Base-by-base conservation (phyloP, 2,329 filamentous ascomycete genomes). In the Sporothrix brunneoviolacea region DNA sequence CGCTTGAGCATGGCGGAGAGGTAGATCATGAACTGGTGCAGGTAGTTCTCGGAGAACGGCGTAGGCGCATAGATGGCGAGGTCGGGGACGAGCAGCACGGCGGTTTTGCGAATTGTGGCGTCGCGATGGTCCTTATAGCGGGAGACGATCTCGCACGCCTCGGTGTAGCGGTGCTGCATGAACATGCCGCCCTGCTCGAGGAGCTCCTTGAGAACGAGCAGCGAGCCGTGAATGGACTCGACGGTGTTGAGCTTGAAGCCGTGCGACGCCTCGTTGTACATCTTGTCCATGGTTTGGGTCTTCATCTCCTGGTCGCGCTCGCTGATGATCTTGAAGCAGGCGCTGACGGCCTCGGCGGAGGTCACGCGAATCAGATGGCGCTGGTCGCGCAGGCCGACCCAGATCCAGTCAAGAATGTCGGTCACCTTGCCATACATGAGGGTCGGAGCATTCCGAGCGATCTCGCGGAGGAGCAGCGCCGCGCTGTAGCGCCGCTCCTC, bases 1-100 rank as follows among this genome's bases (percentile, higher is more conserved):
- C 91, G 90, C 70, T 96, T 95, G 32, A 98, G 76, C 72, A 97
- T 90, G 28, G 87, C 83, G 53, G 94, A 91, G 5, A 98, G 77
- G 63, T 96, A 95, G 15, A 95, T 80, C 93, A 98, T 98, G 68
- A 95, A 97, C 62, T 90, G 88, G 66, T 96, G 91, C 3, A 98
- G 77, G 66, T 95, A 94, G 27, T 81, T 82, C 56, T 84, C 80
- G 50, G 88, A 87, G 65, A 98, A 98, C 54, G 96, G 90, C 37
- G 86, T 80, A 0, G 94, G 93, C 1, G 90, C 87, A 62, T 98
- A 98, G 60, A 86, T 89, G 36, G 94, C 93, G 21, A 98, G 77
- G 52, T 94, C 88, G 0, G 93, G 93, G 48, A 98, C 95, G 51
- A 96, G 83, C 48, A 88, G 78, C 33, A 97, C 88, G 28, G 97